Base-by-base conservation (phyloP, 2,329 filamentous ascomycete species). In the Claviceps sp. region DNA sequence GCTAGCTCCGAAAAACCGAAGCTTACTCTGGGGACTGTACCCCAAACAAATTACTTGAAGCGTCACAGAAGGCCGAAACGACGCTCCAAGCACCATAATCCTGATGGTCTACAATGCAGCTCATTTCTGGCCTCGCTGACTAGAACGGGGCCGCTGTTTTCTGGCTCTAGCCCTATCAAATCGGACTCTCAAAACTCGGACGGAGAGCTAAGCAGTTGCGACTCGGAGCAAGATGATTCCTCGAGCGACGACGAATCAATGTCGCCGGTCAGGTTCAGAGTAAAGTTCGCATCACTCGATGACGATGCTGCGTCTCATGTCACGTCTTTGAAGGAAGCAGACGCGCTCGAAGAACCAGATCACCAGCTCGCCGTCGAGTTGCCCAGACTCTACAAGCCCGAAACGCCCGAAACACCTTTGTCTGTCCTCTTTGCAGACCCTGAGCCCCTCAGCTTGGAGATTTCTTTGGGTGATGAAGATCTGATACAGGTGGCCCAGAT, bases 401-500 rank as follows among this genome's bases (percentile, higher is more conserved):
- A 77, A 20, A 64, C 69, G 0, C 66, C 71, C 7, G 76, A 80
- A 45, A 61, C 76, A 9, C 65, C 79, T 0, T 65, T 83, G 16
- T 65, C 72, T 3, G 74, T 70, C 47, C 78, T 80, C 58, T 81
- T 84, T 58, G 73, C 75, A 1, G 78, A 82, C 24, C 75, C 78
- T 5, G 77, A 83, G 57, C 79, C 79, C 9, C 63, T 73, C 1
- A 63, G 66, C 37, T 58, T 73, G 9, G 71, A 75, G 24, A 60
- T 74, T 24, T 65, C 70, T 9, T 63, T 75, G 16, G 66, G 71
- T 1, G 79, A 83, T 51, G 75, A 80, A 2, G 81, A 85, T 42
- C 72, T 78, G 54, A 79, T 88, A 37, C 78, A 79, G 50, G 73
- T 85, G 26, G 84, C 82, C 0, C 85, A 88, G 59, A 77, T 87